phyloP scores from a whole-genome alignment of 1,139 yeast species.

The Suhomyces panamericanus region DNA sequence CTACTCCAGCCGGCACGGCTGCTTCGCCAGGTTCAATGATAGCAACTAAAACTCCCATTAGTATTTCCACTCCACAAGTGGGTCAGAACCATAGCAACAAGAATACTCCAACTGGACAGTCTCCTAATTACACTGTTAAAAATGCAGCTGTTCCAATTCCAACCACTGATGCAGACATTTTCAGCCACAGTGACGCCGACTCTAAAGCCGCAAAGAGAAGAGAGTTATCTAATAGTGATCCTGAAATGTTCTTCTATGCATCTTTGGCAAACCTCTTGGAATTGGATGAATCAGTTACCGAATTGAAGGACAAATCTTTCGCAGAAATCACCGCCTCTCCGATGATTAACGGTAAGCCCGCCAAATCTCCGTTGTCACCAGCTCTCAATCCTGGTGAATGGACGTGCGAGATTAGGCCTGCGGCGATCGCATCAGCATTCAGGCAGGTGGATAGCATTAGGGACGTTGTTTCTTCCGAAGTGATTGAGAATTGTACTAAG shows the following conservation, averaged over 20 bases:
- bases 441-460: conserved; percentile 42
- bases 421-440: conserved; percentile 48
- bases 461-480: conserved; percentile 34
- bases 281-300: conserved; percentile 38
- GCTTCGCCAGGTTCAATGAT: conserved; percentile 45
- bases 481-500: conserved; percentile 32
- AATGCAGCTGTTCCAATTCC: conserved; percentile 18
- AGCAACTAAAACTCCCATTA: conserved; percentile 47
- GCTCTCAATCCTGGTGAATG: conserved; percentile 29
- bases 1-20: conserved; percentile 41
- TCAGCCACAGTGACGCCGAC: conserved; percentile 28
- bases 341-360: conserved; percentile 25
- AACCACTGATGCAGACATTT: conserved; percentile 24
- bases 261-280: conserved; percentile 53
- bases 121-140: conserved; percentile 32
- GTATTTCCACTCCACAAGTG: conserved; percentile 47
- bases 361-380: conserved; percentile 40
- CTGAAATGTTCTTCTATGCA: conserved; percentile 52
- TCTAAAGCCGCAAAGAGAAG: conserved; percentile 44
- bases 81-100: conserved; percentile 37
- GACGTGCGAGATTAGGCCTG: conserved; percentile 49
- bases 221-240: conserved; percentile 47
- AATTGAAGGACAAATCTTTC: conserved; percentile 8
- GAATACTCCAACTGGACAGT: conserved; percentile 44
- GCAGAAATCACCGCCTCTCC: conserved; percentile 37